Evolutionary conservation across 2,329 filamentous ascomycete species (phyloP).

Genomic region (Canariomyces notabilis): DNA sequence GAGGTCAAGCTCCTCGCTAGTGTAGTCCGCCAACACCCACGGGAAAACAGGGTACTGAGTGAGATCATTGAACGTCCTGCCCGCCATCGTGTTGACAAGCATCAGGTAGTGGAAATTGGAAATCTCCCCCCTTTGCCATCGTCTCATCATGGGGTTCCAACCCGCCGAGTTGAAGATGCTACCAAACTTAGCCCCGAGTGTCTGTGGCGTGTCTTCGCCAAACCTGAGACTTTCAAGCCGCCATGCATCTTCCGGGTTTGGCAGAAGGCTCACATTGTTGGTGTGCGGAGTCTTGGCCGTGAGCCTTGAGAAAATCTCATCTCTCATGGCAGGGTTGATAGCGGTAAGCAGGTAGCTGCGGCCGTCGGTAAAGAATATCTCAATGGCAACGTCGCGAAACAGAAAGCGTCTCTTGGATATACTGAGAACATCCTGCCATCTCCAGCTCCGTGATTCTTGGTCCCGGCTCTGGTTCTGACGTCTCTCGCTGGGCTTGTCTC

Average conservation of each 20-base stretch:
- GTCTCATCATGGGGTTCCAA: slow-evolving; percentile 77
- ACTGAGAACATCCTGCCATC: slow-evolving; percentile 89
- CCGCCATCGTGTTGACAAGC: slow-evolving; percentile 96
- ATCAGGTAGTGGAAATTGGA: slow-evolving; percentile 99
- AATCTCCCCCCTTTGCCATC: slow-evolving; percentile 90
- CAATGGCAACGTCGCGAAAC: slow-evolving; percentile 92
- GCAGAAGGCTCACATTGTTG: slow-evolving; percentile 60
- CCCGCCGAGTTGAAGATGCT: slow-evolving; percentile 83
- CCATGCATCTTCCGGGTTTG: slow-evolving; percentile 85
- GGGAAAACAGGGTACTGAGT: slow-evolving; percentile 98
- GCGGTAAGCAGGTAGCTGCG: slow-evolving; percentile 90
- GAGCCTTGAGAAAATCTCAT: slow-evolving; percentile 76
- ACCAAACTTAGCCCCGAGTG: slow-evolving; percentile 81
- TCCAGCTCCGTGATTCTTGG: slow-evolving; percentile 85
- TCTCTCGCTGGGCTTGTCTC: slow-evolving; percentile 18
- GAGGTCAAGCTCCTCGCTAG: slow-evolving; percentile 85
- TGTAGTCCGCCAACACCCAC: slow-evolving; percentile 95
- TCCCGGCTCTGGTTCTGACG: slow-evolving; percentile 57
- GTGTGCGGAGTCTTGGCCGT: slow-evolving; percentile 76
- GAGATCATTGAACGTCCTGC: slow-evolving; percentile 93
- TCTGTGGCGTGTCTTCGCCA: slow-evolving; percentile 53
- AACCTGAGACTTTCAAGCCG: slow-evolving; percentile 77
- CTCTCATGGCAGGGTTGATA: slow-evolving; percentile 65
- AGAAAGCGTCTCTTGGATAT: slow-evolving; percentile 93
- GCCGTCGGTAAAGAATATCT: slow-evolving; percentile 95